These are phyloP conservation scores for Leccinum truebloodii DNA, from an alignment of 768 basidiomycete species.

Conservation along the genomic window DNA sequence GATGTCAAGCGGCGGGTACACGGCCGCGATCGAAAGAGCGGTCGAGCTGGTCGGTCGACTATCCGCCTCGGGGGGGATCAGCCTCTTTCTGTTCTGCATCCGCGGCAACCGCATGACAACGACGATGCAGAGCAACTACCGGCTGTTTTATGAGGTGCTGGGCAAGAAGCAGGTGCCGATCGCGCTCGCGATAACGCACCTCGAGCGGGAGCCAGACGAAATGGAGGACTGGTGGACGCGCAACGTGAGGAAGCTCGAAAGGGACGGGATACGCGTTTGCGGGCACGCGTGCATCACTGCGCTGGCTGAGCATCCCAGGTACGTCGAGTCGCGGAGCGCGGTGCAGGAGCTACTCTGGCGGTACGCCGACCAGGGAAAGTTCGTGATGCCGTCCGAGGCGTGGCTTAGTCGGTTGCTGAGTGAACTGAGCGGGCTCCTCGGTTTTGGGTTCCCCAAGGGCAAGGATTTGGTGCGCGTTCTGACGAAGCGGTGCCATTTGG, in stretches of 20 bases:
- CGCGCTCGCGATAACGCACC: conserved; percentile 40
- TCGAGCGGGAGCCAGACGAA: conserved; percentile 30
- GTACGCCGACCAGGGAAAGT: conserved; percentile 27
- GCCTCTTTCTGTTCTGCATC: conserved; percentile 35
- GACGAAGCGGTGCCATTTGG: conserved; percentile 27
- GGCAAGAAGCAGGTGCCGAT: conserved; percentile 40
- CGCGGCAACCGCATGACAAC: conserved; percentile 33
- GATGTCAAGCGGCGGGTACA: conserved; percentile 17
- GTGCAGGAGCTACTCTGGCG: conserved; percentile 24
- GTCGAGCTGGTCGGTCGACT: conserved; percentile 34
- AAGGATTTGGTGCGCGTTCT: conserved; percentile 24
- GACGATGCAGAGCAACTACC: conserved; percentile 33
- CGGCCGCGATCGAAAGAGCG: conserved; percentile 31
- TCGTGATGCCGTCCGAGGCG: conserved; percentile 23
- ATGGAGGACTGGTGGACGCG: conserved; percentile 37
- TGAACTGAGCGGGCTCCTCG: conserved; percentile 20
- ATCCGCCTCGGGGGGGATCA: conserved; percentile 27
- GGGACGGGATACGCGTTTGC: conserved; percentile 18
- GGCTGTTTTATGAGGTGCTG: conserved; percentile 41
- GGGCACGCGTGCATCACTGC: conserved; percentile 34
- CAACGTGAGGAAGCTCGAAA: conserved; percentile 23
- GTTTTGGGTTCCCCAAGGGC: conserved; percentile 19
- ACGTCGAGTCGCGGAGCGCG: conserved; percentile 18
- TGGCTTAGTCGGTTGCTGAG: conserved; percentile 24
- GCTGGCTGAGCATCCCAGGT: conserved; percentile 24